Evolutionary conservation across 257 asterid genomes (phyloP).

Genomic region (Nicotiana noctiflora): DNA sequence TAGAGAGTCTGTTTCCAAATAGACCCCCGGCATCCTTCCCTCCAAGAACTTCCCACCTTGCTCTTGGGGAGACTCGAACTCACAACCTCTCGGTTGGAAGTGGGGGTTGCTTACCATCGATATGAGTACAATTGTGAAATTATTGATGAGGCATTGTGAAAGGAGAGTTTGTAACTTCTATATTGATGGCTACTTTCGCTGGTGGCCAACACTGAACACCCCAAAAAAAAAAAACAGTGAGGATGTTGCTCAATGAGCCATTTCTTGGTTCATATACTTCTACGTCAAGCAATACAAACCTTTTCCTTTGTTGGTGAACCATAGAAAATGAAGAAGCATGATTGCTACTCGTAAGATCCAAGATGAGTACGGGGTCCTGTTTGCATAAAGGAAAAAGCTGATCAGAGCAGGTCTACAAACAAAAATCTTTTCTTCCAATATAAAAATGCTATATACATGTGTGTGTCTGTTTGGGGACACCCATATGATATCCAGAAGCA

Average conservation of each 20-base stretch:
- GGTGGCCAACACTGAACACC: background rate
- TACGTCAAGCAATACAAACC: conserved; percentile 30
- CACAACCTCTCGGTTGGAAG: too few species aligned
- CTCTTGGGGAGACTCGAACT: too few species aligned
- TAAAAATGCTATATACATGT: conserved; percentile 5
- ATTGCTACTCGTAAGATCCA: conserved; percentile 65
- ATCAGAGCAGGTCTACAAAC: conserved; percentile 12
- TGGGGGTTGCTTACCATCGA: too few species aligned
- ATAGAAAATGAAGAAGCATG: conserved; percentile 94
- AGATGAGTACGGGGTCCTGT: conserved; percentile 78
- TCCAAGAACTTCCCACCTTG: too few species aligned
- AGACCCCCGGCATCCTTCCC: too few species aligned
- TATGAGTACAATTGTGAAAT: too few species aligned
- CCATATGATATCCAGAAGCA: background rate
- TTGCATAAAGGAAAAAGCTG: conserved; percentile 16
- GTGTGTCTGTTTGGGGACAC: background rate
- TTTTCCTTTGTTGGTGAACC: conserved; percentile 74
- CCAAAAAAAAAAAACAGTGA: background rate
- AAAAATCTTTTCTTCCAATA: background rate
- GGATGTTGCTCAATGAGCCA: background rate
- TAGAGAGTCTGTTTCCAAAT: too few species aligned
- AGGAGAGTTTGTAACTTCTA: too few species aligned
- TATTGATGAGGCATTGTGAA: too few species aligned
- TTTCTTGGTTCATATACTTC: background rate
- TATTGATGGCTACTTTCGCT: background rate